These are phyloP conservation scores for Dothistroma septosporum DNA, from an alignment of 2,329 filamentous ascomycete species.

Conservation along the genomic window DNA sequence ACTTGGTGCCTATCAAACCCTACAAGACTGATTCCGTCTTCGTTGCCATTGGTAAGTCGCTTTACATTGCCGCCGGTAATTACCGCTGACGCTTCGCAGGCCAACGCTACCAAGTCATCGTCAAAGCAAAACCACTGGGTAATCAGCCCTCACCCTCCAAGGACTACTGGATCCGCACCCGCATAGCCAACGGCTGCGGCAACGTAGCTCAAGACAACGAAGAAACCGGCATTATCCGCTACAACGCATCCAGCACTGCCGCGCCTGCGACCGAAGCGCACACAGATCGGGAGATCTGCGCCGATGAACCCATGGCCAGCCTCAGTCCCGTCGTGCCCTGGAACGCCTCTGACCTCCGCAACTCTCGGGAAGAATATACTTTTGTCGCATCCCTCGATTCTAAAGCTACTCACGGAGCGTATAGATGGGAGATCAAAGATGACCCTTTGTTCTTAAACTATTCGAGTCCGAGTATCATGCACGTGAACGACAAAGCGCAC, in stretches of 20 bases:
- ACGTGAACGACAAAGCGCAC: constrained; percentile 23
- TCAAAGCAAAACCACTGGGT: constrained; percentile 24
- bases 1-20: constrained; percentile 44
- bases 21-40: constrained; percentile 36
- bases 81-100: constrained; percentile 17
- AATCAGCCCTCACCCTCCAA: constrained; percentile 10
- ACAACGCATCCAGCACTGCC: constrained; percentile 16
- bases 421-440: constrained; percentile 28
- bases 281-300: constrained; percentile 22
- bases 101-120: constrained; percentile 35
- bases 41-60: constrained; percentile 29
- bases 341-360: constrained; percentile 20
- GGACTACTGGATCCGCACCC: constrained; percentile 31
- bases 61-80: too few species aligned
- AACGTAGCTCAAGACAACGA: constrained; percentile 28
- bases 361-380: constrained; percentile 20
- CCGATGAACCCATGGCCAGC: constrained; percentile 27
- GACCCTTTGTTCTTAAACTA: constrained; percentile 28
- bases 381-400: constrained; percentile 24
- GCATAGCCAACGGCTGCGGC: constrained; percentile 27
- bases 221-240: constrained; percentile 27
- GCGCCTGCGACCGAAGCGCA: constrained; percentile 17
- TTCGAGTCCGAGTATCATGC: constrained; percentile 27
- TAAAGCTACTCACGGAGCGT: constrained; percentile 11
- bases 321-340: constrained; percentile 30